These are phyloP conservation scores for Beauveria bassiana DNA, from an alignment of 2,329 filamentous ascomycete species.

Conservation along the genomic window DNA sequence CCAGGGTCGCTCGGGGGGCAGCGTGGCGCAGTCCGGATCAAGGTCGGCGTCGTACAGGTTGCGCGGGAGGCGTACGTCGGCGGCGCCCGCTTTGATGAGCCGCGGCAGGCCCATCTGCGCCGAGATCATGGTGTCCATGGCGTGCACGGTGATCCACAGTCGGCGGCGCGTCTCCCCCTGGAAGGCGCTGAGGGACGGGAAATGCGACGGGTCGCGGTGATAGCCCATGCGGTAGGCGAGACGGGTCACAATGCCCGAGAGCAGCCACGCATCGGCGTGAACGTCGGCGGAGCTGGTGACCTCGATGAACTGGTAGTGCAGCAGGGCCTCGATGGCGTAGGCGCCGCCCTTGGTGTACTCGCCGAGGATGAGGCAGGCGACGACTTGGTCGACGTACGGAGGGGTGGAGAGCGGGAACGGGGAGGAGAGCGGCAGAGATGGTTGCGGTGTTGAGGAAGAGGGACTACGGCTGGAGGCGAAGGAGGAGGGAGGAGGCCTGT, in stretches of 20 bases:
- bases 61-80: constrained; percentile 16
- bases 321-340: constrained; percentile 35
- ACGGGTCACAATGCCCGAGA: constrained; percentile 34
- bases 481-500: not conserved
- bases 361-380: constrained; percentile 36
- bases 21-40: not conserved
- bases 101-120: constrained; percentile 41
- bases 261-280: constrained; percentile 35
- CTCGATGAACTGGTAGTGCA: constrained; percentile 32
- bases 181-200: constrained; percentile 33
- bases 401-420: constrained; percentile 4
- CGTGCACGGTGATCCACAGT: constrained; percentile 35
- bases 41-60: constrained; percentile 19
- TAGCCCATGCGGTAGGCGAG: constrained; percentile 42
- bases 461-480: not conserved
- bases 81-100: constrained; percentile 28
- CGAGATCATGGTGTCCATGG: constrained; percentile 37
- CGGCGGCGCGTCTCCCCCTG: constrained; percentile 41
- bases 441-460: constrained; percentile 6
- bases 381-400: constrained; percentile 24
- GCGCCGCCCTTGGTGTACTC: constrained; percentile 33
- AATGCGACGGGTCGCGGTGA: constrained; percentile 35
- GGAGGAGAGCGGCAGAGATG: constrained; percentile 17
- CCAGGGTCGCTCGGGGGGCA: constrained; percentile 15
- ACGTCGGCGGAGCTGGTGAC: constrained; percentile 20